phyloP scores from a whole-genome alignment of 768 basidiomycete genomes.

The Mrakia blollopis region DNA sequence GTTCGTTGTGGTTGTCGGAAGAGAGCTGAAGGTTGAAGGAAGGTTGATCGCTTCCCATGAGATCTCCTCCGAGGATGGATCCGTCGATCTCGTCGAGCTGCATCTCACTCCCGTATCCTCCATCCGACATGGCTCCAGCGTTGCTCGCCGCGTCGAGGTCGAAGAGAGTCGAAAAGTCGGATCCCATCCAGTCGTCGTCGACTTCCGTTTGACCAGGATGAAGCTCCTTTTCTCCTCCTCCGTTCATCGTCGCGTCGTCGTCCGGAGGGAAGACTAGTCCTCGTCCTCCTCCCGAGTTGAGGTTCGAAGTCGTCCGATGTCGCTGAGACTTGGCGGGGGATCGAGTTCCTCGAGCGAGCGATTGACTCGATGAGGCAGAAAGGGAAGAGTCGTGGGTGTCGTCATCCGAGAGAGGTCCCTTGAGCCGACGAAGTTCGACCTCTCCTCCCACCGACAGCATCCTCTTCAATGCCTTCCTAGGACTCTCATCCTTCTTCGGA shows the following conservation, averaged over 20 bases:
- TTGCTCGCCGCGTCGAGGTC: slow-evolving; percentile 10
- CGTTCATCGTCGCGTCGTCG: not conserved
- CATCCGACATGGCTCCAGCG: slow-evolving; percentile 1
- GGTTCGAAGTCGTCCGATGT: slow-evolving; percentile 5
- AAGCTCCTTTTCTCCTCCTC: not conserved
- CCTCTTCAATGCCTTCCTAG: slow-evolving; percentile 27
- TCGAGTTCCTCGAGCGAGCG: slow-evolving; percentile 2
- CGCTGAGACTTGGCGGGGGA: slow-evolving; percentile 6
- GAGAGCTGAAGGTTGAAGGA: slow-evolving; percentile 6
- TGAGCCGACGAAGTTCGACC: slow-evolving; percentile 20
- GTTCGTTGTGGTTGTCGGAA: slow-evolving; percentile 19
- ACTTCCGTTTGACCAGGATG: slow-evolving; percentile 1
- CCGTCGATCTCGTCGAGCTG: slow-evolving; percentile 16
- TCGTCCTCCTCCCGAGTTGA: not conserved
- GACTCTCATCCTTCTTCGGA: slow-evolving; percentile 15
- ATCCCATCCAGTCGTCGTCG: slow-evolving; percentile 25
- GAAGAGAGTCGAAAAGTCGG: slow-evolving; percentile 29
- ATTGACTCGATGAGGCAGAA: not conserved
- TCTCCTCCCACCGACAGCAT: slow-evolving; percentile 27
- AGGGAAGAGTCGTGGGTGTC: slow-evolving; percentile 5
- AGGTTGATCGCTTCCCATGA: not conserved
- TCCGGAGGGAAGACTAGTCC: slow-evolving; percentile 11
- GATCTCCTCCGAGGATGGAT: not conserved
- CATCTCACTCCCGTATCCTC: slow-evolving; percentile 1
- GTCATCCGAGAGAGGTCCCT: slow-evolving; percentile 30